A percentile compares a stretch with the other conserved stretches of the same genome.
These are phyloP conservation scores for Xylariaceae sp. DNA, from an alignment of 2,329 filamentous ascomycete species.

Conservation along the genomic window DNA sequence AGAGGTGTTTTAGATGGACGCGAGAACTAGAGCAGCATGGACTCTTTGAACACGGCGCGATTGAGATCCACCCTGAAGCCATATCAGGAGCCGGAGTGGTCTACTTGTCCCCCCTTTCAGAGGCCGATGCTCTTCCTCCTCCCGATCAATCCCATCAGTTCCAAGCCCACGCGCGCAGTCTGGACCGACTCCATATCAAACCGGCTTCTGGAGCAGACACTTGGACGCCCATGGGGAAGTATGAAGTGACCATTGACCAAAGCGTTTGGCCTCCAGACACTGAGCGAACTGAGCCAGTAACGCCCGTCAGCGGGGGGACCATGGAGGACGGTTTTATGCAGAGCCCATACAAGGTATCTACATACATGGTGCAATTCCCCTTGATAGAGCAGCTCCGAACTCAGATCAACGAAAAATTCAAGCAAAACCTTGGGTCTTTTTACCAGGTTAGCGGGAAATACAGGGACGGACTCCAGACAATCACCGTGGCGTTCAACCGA, in stretches of 20 bases:
- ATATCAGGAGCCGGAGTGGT: not conserved
- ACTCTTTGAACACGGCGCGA: not conserved
- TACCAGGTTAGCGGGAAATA: not conserved
- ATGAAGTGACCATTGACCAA: not conserved
- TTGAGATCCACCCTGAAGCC: not conserved
- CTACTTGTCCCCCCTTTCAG: not conserved
- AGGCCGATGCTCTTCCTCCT: not conserved
- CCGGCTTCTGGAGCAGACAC: not conserved
- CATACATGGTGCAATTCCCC: not conserved
- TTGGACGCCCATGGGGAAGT: not conserved
- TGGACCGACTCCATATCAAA: not conserved
- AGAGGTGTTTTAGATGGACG: not conserved
- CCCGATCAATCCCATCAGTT: not conserved
- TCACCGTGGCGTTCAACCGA: not conserved
- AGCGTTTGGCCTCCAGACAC: not conserved
- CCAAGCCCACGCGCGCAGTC: not conserved
- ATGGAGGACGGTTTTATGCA: not conserved
- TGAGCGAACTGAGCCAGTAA: not conserved
- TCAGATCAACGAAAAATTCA: not conserved
- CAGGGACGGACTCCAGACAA: not conserved
- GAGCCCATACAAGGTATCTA: not conserved
- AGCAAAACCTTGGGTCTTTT: not conserved
- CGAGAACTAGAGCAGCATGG: not conserved
- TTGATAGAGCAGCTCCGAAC: not conserved
- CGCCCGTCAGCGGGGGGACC: not conserved